A percentile compares a stretch with the other conserved stretches of the same genome.
These are phyloP conservation scores for Hanseniaspora lachancei DNA, from an alignment of 805 yeast species.

Conservation along the genomic window DNA sequence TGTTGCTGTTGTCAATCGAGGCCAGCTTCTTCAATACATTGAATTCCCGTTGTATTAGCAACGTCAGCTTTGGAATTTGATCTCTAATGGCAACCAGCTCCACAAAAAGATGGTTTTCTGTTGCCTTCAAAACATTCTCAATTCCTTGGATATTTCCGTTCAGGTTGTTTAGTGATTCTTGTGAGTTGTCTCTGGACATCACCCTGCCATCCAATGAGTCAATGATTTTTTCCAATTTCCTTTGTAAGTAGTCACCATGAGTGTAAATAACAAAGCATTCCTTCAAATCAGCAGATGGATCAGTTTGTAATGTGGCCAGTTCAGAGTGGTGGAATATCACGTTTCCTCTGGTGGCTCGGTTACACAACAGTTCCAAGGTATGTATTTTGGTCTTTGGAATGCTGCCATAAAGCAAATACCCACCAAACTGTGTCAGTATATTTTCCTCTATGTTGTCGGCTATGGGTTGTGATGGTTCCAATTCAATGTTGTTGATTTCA, in stretches of 20 bases:
- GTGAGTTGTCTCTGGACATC: constrained; percentile 28
- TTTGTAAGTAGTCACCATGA: constrained; percentile 66
- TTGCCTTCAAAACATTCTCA: constrained; percentile 47
- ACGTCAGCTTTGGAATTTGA: constrained; percentile 64
- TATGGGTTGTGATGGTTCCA: constrained; percentile 1
- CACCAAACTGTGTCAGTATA: constrained; percentile 10
- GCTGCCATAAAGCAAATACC: constrained; percentile 51
- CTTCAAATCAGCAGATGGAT: constrained; percentile 38
- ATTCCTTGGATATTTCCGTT: constrained; percentile 41
- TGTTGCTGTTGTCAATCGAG: constrained; percentile 39
- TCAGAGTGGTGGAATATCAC: constrained; percentile 60
- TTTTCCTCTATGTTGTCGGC: constrained; percentile 10
- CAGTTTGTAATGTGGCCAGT: constrained; percentile 24
- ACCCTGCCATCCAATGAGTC: constrained; percentile 81
- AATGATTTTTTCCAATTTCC: constrained; percentile 66
- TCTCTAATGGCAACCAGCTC: constrained; percentile 71
- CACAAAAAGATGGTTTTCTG: constrained; percentile 54
- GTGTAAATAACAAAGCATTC: constrained; percentile 80
- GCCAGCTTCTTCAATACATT: constrained; percentile 47
- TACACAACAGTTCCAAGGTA: constrained; percentile 65
- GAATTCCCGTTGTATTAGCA: constrained; percentile 51
- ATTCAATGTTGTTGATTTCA: constrained; percentile 17
- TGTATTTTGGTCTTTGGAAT: constrained; percentile 58
- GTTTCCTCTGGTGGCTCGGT: constrained; percentile 92
- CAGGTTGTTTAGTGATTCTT: constrained; percentile 30